Evolutionary conservation across 78 protist genomes (phyloP).

Genomic region (Pigoraptor vietnamica): DNA sequence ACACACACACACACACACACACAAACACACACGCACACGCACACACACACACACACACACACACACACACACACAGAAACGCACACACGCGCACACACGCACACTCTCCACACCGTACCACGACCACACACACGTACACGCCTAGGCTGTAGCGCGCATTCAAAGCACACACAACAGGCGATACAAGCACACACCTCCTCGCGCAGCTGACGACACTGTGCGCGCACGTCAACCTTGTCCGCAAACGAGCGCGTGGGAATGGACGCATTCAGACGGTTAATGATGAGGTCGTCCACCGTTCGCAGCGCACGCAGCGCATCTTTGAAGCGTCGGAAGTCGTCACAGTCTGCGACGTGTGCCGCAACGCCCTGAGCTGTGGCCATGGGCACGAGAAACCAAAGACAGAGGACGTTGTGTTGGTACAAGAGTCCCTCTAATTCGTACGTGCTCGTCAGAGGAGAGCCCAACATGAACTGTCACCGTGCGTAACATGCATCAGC

Average conservation of each 20-base stretch:
- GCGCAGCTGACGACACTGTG: background rate
- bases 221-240: background rate
- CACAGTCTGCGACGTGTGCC: background rate
- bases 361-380: background rate
- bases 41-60: background rate
- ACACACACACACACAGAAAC: too few species aligned
- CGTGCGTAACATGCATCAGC: too few species aligned
- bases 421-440: too few species aligned
- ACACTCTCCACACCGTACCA: too few species aligned
- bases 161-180: too few species aligned
- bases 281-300: background rate
- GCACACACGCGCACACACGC: too few species aligned
- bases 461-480: too few species aligned
- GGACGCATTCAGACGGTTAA: background rate
- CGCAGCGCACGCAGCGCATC: background rate
- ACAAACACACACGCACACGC: background rate
- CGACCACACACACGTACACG: too few species aligned
- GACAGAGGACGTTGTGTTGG: too few species aligned
- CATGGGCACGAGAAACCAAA: too few species aligned
- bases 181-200: background rate
- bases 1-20: background rate
- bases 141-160: too few species aligned
- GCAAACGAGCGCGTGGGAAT: background rate
- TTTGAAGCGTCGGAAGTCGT: background rate
- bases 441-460: too few species aligned